Evolutionary conservation across 169 alveolate genomes (phyloP), one percentile per base, ranked within the genome.

Genomic region (Ichthyophthirius multifiliis): DNA sequence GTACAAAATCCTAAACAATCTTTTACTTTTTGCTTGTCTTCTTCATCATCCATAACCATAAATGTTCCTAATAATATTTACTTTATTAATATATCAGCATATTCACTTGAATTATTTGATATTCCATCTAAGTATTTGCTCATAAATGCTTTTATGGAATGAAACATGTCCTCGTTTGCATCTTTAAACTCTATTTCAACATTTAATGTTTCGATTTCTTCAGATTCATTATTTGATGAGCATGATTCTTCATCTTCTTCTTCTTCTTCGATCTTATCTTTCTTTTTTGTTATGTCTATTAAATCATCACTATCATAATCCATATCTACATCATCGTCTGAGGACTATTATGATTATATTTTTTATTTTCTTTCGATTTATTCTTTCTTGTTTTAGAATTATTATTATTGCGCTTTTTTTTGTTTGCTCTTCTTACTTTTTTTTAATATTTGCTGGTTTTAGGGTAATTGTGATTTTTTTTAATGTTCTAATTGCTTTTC

Each of bases 121-220:
- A 44, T 13, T 2, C 77, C 77, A 39, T 67, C 77, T n/a, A 67
- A 20, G 9, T 67, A 67, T 5, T 62, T 62, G 41, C 41, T 67
- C 5, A 39, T 20, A 31, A 67, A 39, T 16, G 23, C 62, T 39
- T 67, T 67, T 5, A 67, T 37, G 1, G 77, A 67, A 9, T 67
- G 77, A 37, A 67, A 67, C 46, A 34, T 34, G 12, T 27, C 41
- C 30, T 67, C 77, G 27, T 67, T 67, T 3, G 77, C 62, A 39
- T 67, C 77, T 5, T 67, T 34, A 41, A 67, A 67, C 15, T 67
- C 46, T 6, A 67, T 18, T 18, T 67, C 77, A 4, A 67, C 77
- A 67, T 67, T 67, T 6, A 67, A 23, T 4, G 41, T 4, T 13
- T 67, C 77, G 23, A 18, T 16, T 37, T 67, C 64, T 41, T 67